phyloP scores from a whole-genome alignment of 2,329 filamentous ascomycete genomes.

The Colletotrichum gigasporum region DNA sequence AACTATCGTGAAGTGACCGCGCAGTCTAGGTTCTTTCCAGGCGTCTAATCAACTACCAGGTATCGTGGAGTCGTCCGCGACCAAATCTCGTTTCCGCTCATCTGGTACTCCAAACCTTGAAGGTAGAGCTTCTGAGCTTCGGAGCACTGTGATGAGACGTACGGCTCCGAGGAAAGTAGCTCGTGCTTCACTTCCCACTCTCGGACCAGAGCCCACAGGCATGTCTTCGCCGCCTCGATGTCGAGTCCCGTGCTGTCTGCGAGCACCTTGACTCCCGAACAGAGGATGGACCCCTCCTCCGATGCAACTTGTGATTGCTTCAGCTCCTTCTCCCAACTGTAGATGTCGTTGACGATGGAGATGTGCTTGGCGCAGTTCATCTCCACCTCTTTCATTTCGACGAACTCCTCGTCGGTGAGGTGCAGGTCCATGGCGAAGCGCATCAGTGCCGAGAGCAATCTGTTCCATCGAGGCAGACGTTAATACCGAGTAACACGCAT shows the following conservation, averaged over 20 bases:
- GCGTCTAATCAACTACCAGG: not conserved
- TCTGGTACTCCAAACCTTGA: conserved; percentile 26
- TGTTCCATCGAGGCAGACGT: conserved; percentile 21
- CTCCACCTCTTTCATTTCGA: conserved; percentile 38
- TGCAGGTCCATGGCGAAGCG: conserved; percentile 46
- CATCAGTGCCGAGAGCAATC: conserved; percentile 46
- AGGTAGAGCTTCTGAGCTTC: not conserved
- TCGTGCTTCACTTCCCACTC: conserved; percentile 11
- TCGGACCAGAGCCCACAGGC: conserved; percentile 1
- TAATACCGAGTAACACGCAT: not conserved
- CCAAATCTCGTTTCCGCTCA: conserved; percentile 29
- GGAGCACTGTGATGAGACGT: too few species aligned
- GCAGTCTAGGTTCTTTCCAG: not conserved
- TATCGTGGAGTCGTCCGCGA: conserved; percentile 22
- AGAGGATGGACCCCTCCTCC: not conserved
- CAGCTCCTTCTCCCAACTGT: conserved; percentile 50
- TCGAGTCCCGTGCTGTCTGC: not conserved
- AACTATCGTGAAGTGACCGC: not conserved
- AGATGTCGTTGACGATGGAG: conserved; percentile 52
- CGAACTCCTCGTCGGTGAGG: conserved; percentile 39
- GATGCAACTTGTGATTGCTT: not conserved
- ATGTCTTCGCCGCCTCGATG: not conserved
- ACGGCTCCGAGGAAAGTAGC: not conserved
- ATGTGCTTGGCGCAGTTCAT: conserved; percentile 47
- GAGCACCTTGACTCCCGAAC: not conserved